phyloP scores from a whole-genome alignment of 345 rosid species.

The Clausena lansium region DNA sequence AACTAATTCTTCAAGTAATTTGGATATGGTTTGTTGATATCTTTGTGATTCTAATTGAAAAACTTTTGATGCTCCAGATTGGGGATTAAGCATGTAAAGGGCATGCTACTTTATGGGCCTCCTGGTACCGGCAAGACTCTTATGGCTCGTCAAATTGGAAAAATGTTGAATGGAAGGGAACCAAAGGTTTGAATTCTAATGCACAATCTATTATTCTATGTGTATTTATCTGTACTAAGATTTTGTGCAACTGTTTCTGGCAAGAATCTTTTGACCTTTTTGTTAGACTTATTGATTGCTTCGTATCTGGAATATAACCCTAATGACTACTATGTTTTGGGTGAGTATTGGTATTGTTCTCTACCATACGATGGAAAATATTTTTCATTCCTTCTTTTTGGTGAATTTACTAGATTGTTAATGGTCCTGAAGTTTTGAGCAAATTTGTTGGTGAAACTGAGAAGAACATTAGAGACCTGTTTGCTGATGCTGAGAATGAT shows the following conservation, averaged over 20 bases:
- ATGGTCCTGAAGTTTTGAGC: slow-evolving; percentile 97
- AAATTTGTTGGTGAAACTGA: slow-evolving; percentile 99
- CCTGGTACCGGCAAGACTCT: slow-evolving; percentile 99
- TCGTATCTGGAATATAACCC: not conserved
- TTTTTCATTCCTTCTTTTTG: slow-evolving; percentile 18
- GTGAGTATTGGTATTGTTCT: not conserved
- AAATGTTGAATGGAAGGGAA: slow-evolving; percentile 95
- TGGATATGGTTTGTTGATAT: slow-evolving; percentile 4
- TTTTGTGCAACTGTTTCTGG: not conserved
- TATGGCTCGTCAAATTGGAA: slow-evolving; percentile 99
- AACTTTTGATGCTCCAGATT: slow-evolving; percentile 55
- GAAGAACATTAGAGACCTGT: slow-evolving; percentile 90
- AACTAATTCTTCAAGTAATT: slow-evolving; percentile 18
- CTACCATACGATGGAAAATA: slow-evolving; percentile 5
- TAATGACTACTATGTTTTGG: not conserved
- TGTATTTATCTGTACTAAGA: not conserved
- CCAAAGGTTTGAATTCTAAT: slow-evolving; percentile 71
- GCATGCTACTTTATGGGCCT: slow-evolving; percentile 96
- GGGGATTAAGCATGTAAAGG: slow-evolving; percentile 98
- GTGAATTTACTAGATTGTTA: slow-evolving; percentile 62
- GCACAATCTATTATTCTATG: not conserved
- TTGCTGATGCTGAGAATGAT: slow-evolving; percentile 98
- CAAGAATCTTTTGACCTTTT: not conserved
- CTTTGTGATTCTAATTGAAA: slow-evolving; percentile 17
- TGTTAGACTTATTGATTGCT: not conserved